These are phyloP conservation scores for Calocera viscosa DNA, from an alignment of 768 basidiomycete species.

Conservation along the genomic window DNA sequence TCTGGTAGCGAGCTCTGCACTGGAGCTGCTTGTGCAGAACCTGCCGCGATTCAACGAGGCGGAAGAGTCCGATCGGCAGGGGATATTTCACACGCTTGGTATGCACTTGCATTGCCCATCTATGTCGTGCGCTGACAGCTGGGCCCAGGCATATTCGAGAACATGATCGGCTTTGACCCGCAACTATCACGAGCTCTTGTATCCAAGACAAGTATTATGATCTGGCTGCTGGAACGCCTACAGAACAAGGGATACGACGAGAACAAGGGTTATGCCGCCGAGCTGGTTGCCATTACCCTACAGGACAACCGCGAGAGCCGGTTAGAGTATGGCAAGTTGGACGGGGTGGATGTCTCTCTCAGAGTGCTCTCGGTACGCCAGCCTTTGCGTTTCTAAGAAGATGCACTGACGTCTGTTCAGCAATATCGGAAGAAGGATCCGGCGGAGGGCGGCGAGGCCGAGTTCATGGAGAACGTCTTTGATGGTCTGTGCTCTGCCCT, in stretches of 20 bases:
- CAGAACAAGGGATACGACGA: slow-evolving; percentile 65
- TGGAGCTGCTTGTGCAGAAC: slow-evolving; percentile 85
- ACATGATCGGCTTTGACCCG: slow-evolving; percentile 76
- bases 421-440: slow-evolving; percentile 83
- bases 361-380: slow-evolving; percentile 66
- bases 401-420: slow-evolving; percentile 32
- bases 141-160: slow-evolving; percentile 73
- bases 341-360: slow-evolving; percentile 67
- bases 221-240: slow-evolving; percentile 70
- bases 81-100: slow-evolving; percentile 89
- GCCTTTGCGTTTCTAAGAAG: slow-evolving; percentile 5
- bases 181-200: slow-evolving; percentile 57
- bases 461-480: slow-evolving; percentile 97
- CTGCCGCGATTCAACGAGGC: slow-evolving; percentile 73
- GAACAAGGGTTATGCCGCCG: slow-evolving; percentile 86
- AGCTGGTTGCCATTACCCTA: slow-evolving; percentile 80
- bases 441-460: slow-evolving; percentile 72
- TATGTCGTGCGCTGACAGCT: background rate
- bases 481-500: slow-evolving; percentile 79
- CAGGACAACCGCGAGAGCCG: slow-evolving; percentile 63
- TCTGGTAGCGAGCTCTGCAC: slow-evolving; percentile 69
- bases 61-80: slow-evolving; percentile 84
- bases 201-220: slow-evolving; percentile 57
- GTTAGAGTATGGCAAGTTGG: slow-evolving; percentile 50
- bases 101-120: slow-evolving; percentile 14